A percentile compares a stretch with the other conserved stretches of the same genome.
phyloP scores from a whole-genome alignment of 2,329 filamentous ascomycete species.

The Penicillium sp. region DNA sequence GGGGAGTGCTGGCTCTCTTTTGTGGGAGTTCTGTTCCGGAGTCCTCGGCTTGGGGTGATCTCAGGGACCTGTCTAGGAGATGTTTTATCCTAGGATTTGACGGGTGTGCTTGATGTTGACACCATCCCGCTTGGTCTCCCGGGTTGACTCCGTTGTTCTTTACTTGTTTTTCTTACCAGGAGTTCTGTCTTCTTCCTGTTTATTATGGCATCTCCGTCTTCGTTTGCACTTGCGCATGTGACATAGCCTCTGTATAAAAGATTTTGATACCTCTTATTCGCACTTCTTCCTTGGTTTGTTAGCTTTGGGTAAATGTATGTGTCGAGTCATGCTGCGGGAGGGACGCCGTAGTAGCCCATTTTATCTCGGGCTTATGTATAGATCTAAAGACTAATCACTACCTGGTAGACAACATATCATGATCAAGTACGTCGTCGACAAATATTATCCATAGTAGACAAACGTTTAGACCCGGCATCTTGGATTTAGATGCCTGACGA shows the following conservation, averaged over 20 bases:
- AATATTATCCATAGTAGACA: neutral
- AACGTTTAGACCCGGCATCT: neutral
- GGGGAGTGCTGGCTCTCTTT: neutral
- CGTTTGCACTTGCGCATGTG: conserved; percentile 21
- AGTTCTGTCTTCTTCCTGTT: conserved; percentile 22
- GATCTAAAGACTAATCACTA: neutral
- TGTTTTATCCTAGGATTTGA: conserved; percentile 4
- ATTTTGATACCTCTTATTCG: conserved; percentile 21
- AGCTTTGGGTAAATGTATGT: neutral
- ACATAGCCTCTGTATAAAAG: conserved; percentile 33
- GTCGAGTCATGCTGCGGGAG: neutral
- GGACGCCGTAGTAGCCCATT: neutral
- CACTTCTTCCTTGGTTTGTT: neutral
- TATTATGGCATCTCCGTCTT: conserved; percentile 22
- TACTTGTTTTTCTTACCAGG: conserved; percentile 15
- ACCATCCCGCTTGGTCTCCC: neutral
- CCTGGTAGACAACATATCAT: neutral
- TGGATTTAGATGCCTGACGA: neutral
- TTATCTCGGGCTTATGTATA: neutral
- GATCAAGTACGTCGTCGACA: neutral
- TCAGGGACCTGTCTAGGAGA: neutral
- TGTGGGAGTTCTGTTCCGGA: neutral
- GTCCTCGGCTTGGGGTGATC: neutral
- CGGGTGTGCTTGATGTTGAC: neutral
- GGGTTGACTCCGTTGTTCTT: conserved; percentile 11